Evolutionary conservation across 1,139 yeast species (phyloP), one percentile per base, ranked within the genome.

Genomic region (Pichia sp.): DNA sequence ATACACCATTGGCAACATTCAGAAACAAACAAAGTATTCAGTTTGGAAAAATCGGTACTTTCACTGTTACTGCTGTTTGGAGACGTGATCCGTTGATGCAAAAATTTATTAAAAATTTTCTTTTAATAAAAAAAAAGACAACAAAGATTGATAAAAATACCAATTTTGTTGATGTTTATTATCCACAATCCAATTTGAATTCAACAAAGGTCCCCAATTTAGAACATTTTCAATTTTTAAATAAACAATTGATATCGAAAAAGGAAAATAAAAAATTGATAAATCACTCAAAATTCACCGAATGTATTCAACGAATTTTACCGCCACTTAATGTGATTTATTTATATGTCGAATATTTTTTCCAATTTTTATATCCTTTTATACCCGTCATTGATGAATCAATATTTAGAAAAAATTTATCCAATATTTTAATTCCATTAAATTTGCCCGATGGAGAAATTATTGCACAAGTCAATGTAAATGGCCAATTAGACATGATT

Each of bases 341-440:
- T 59, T 49, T 59, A 26, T 65, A 66, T 42, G 44, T 71, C 12
- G 65, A 66, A 24, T 54, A 68, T 37, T 78, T 71, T 50, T 75
- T 77, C 58, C 58, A 58, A 25, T 59, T 62, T 20, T 62, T 75
- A 5, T 74, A 76, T 52, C 78, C 80, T 1, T 69, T 68, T 35
- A 64, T 74, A 45, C 82, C 82, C 1, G 65, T 73, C 33, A 47
- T 77, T 26, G 81, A 77, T 57, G 80, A 77, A 51, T 51, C 45
- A 10, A 60, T 60, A 32, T 64, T 69, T 48, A 57, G 59, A 41
- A 53, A 50, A 2, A 45, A 58, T 28, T 36, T 60, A 3, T 22
- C 41, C 0, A 42, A 46, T 7, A 54, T 64, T 8, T 29, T 63
- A 22, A 20, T 35, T 44, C 38, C 39, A 37, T 40, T 50, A 4